Conservation (phyloP, 2,329 filamentous ascomycete species). For the Pyrenophora teres region DNA sequence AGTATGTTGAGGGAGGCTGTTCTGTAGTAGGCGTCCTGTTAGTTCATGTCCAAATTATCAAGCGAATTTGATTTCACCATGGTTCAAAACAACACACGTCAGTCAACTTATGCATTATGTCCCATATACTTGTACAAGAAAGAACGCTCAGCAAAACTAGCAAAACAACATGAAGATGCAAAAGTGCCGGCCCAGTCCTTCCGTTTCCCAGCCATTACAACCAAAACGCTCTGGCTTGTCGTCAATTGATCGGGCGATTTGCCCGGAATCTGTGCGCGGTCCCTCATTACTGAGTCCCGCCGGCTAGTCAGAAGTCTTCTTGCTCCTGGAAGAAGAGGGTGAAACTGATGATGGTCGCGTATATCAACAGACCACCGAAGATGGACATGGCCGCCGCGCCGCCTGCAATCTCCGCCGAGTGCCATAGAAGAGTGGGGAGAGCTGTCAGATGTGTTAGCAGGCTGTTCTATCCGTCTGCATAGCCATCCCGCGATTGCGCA, state of each 20-base stretch:
- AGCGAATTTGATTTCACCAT: not conserved
- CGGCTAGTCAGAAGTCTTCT: constrained; percentile 76
- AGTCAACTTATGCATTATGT: constrained; percentile 14
- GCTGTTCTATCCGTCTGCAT: not conserved
- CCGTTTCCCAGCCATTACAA: not conserved
- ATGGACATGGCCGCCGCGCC: constrained; percentile 96
- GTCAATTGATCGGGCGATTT: not conserved
- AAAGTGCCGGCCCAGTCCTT: not conserved
- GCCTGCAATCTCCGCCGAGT: constrained; percentile 78
- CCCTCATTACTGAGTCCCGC: constrained; percentile 27
- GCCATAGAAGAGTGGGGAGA: constrained; percentile 83
- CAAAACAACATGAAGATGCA: constrained; percentile 15
- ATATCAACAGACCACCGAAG: constrained; percentile 88
- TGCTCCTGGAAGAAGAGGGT: constrained; percentile 98
- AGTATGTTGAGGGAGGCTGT: constrained; percentile 2
- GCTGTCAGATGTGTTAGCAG: constrained; percentile 58
- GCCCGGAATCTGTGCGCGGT: constrained; percentile 5
- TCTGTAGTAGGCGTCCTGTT: not conserved
- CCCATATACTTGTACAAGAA: constrained; percentile 31
- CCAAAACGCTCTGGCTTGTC: not conserved
- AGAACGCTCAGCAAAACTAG: constrained; percentile 31
- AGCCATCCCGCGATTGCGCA: not conserved
- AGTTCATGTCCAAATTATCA: not conserved
- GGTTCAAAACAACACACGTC: not conserved
- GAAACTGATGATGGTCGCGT: constrained; percentile 97